Base-by-base conservation (phyloP, 352 stramenopile species). In the Pythium insidiosum region DNA sequence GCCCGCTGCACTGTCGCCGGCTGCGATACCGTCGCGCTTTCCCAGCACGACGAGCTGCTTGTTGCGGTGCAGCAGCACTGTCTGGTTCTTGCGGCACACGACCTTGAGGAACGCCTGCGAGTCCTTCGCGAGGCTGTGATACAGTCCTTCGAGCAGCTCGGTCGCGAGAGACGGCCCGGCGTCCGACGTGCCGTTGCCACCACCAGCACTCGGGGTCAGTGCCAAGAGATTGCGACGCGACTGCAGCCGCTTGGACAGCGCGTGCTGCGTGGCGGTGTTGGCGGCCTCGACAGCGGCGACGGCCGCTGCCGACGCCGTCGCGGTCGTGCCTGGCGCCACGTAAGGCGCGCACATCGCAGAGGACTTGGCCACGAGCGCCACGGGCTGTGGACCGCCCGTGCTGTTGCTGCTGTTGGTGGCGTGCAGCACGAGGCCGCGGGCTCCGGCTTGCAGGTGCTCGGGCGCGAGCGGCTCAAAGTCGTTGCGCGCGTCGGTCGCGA, bases 51-150 rank as follows among this genome's bases (percentile, higher is more conserved):
- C 28, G 21, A 71, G 37, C 5, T 59, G 58, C 1, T 70, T 67
- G 25, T 65, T 68, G 38, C 76, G 58, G 30, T 77, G 73, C 12
- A 85, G 49, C 16, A 69, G 38, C n/a, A 68, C 38, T 0, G 63
- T 81, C 22, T 77, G 69, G 13, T 65, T 52, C 24, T 58, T 66
- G 13, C 62, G 53, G 19, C 56, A 51, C 20, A 58, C 50, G 6
- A 83, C 59, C 20, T 68, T 80, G 36, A 78, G 45, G 15, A 80
- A 56, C 2, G 52, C 46, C 24, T 51, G 36, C 6, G 47, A 37
- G n/a, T 66, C 61, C 19, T 54, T 52, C 10, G 25, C 36, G 3
- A 38, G 23, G 3, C 35, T 35, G 19, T 13, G n/a, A n/a, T n/a
- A n/a, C n/a, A n/a, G n/a, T n/a, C n/a, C n/a, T n/a, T n/a, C n/a